Evolutionary conservation across 306 rosid genomes (phyloP), one percentile per base, ranked within the genome.

Genomic region (Dryas drummondii): DNA sequence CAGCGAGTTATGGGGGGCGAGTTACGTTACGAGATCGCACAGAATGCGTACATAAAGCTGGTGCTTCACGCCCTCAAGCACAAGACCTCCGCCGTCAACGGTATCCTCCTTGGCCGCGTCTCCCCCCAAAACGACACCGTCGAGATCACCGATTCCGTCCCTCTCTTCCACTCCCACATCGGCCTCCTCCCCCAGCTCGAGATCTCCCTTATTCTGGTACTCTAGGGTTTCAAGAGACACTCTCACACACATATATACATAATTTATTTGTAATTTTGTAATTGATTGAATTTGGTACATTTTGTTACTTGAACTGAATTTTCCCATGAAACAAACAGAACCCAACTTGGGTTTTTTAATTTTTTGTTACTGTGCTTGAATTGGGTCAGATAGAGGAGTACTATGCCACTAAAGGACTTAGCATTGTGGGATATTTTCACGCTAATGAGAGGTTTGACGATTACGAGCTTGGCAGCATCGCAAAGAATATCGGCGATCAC

Each of bases 381-480:
- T 63, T 68, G 58, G 70, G 11, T 76, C 77, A 91, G 98, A 94
- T 91, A 70, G 98, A 94, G 81, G 97, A 94, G 68, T 79, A 90
- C 48, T 91, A 79, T 76, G 91, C 96, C 16, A 73, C 87, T 4
- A 83, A 87, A 82, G 98, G 97, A 50, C 22, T 88, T 77, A 86
- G 84, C 71, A 87, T 94, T 32, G 92, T 94, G 66, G 97, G 98
- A 3, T 91, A 91, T 77, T 94, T 90, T 75, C 97, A 94, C n/a
- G 96, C 97, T 2, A 94, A 94, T 62, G 97, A 91, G 91, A 92
- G 98, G 82, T 87, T 85, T 70, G 98, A 94, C 76, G 98, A 94
- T 75, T 72, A 49, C 17, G 97, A 86, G 74, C 96, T 91, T 26
- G 74, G 92, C 32, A 88, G 92, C 64, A 87, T 90, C 44, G 96